Base-by-base conservation (phyloP, 1,139 yeast species). In the Wickerhamomyces sp. region DNA sequence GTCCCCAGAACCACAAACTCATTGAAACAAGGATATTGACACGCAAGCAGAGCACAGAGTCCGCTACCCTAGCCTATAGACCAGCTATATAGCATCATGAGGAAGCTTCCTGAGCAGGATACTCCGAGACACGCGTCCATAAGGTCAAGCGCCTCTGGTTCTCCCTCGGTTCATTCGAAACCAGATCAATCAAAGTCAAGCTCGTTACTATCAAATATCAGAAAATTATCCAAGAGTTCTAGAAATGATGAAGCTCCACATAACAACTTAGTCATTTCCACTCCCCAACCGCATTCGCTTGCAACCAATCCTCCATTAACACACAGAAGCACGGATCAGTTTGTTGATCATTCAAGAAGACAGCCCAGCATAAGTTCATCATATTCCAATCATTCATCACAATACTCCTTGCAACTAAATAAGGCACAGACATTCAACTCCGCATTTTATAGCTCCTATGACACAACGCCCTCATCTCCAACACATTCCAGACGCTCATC, bases 401-500 rank as follows among this genome's bases (percentile, higher is more conserved):
- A 48, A 18, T 27, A 37, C 12, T 49, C 58, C 1, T 38, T 46
- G 14, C 51, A 54, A 2, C 37, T 54, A 27, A 52, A 47, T 27
- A 52, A 49, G 31, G 38, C 52, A 2, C 49, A 56, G 4, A 48
- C 55, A 0, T 27, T 52, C 29, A 51, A 52, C 35, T 47, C 47
- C 7, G 45, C 53, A 3, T 47, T 43, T 31, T 30, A 35, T 28
- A 33, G 48, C 9, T 33, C 25, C 24, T 48, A 52, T 31, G 57
- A 52, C n/a, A 33, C 51, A 3, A 31, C 43, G 5, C 52, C 55
- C 7, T 39, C 55, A 15, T 47, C 58, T 0, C 53, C 55, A 12
- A 43, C 41, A 1, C 53, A 51, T 28, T 54, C 58, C 6, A 47
- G 56, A 20, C 49, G 54, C 14, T 49, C 56, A 3, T 54, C 58